Evolutionary conservation across 2,329 filamentous ascomycete genomes (phyloP).

Genomic region (Ceratocystis harringtonii): DNA sequence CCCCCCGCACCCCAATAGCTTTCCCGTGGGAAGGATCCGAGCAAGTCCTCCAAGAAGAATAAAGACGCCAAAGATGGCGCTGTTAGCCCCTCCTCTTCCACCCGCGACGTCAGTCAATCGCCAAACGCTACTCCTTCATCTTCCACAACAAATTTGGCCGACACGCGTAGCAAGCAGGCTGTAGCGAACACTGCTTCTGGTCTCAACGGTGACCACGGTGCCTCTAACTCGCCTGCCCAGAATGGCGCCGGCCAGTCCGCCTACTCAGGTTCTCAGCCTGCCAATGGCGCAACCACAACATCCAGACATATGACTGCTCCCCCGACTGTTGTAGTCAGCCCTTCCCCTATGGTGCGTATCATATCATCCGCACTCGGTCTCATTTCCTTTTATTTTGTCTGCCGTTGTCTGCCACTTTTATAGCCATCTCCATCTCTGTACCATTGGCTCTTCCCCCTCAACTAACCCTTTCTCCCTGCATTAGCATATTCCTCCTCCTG

Average conservation of each 20-base stretch:
- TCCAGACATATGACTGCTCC: slow-evolving; percentile 50
- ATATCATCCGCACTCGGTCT: slow-evolving; percentile 8
- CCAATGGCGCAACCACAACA: slow-evolving; percentile 40
- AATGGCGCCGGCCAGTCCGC: slow-evolving; percentile 20
- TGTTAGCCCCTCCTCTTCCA: slow-evolving; percentile 55
- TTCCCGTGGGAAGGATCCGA: slow-evolving; percentile 73
- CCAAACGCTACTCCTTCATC: slow-evolving; percentile 66
- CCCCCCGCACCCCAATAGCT: slow-evolving; percentile 42
- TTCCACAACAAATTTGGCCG: slow-evolving; percentile 74
- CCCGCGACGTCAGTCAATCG: slow-evolving; percentile 44
- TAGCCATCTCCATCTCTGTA: not conserved
- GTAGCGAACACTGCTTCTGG: not conserved
- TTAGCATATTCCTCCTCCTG: slow-evolving; percentile 82
- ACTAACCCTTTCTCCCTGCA: slow-evolving; percentile 9
- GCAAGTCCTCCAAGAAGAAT: slow-evolving; percentile 68
- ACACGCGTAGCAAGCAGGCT: slow-evolving; percentile 63
- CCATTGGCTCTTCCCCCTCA: not conserved
- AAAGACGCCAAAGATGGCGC: slow-evolving; percentile 62
- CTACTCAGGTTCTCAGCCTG: slow-evolving; percentile 27
- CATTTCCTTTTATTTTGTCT: slow-evolving; percentile 11
- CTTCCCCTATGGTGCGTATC: slow-evolving; percentile 67
- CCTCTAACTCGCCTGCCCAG: slow-evolving; percentile 26
- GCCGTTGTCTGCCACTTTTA: slow-evolving; percentile 12
- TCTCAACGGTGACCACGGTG: slow-evolving; percentile 17
- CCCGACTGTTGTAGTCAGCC: slow-evolving; percentile 86